Evolutionary conservation across 257 asterid genomes (phyloP), one percentile per base, ranked within the genome.

Genomic region (Salvia miltiorrhiza): DNA sequence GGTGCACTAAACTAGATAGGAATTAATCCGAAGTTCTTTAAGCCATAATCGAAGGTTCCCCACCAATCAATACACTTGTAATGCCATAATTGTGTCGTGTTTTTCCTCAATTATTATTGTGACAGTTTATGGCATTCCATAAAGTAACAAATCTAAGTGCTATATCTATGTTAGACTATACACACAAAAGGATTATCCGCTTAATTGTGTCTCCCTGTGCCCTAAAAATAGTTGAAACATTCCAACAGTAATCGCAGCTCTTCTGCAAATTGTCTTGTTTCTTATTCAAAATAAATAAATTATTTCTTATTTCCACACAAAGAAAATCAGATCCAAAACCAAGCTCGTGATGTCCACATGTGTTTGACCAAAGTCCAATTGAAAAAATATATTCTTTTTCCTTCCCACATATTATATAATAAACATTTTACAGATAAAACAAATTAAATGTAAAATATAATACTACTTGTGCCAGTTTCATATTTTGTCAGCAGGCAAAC

Each of bases 191-290:
- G 54, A 39, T 14, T 30, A 30, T 11, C 3, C 12, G 59, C 57
- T 54, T 10, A 57, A 57, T 56, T 10, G 45, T 56, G 54, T 66
- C 43, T 58, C 28, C 24, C 43, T 44, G 5, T 64, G 59, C 28
- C 48, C 69, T 58, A 43, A 24, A 44, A 16, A 13, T 65, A 50
- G 65, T 16, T 21, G 65, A 62, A 65, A 50, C 65, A 65, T 14
- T 39, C 49, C 64, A 70, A 41, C 53, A 67, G 23, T n/a, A 53
- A 30, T 62, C 44, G 32, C 72, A 53, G 3, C 1, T 24, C 33
- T 69, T 62, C 39, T 30, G 67, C 79, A 53, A 21, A 62, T 61
- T 53, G 71, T 69, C 62, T 75, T 45, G 65, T 69, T 52, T 58
- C 7, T 11, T 11, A 39, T 23, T 43, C 68, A 33, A 43, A 69